phyloP scores from a whole-genome alignment of 495 filamentous ascomycete genomes.

The Geopyxis carbonaria region DNA sequence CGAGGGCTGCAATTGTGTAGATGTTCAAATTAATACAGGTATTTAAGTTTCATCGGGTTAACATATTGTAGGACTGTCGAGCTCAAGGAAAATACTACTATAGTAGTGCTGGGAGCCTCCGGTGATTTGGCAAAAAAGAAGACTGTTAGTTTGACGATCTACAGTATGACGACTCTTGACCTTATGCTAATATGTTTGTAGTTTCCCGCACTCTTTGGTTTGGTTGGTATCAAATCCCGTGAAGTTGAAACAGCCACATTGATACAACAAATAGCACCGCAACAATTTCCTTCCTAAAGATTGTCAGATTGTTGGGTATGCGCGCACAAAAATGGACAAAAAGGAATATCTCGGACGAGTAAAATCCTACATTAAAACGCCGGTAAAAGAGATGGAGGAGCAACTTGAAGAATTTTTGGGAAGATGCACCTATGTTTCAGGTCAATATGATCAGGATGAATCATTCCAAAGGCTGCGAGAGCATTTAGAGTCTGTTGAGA shows the following conservation, averaged over 20 bases:
- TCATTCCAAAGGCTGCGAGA: conserved; percentile 76
- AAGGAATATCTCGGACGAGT: conserved; percentile 85
- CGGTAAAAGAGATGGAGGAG: conserved; percentile 92
- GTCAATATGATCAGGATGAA: conserved; percentile 94
- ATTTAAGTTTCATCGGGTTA: too few species aligned
- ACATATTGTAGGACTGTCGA: conserved; percentile 49
- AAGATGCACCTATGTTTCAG: conserved; percentile 81
- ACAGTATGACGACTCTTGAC: not conserved
- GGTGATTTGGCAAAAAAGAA: conserved; percentile 99
- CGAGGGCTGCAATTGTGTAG: too few species aligned
- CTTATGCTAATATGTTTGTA: conserved; percentile 25
- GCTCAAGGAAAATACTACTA: conserved; percentile 95
- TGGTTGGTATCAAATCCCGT: conserved; percentile 45
- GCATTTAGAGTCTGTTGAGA: conserved; percentile 79
- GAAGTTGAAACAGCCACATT: conserved; percentile 20
- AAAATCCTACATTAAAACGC: conserved; percentile 96
- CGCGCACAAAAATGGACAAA: conserved; percentile 97
- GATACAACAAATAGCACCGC: conserved; percentile 47
- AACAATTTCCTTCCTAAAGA: conserved; percentile 98
- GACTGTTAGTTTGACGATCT: conserved; percentile 47
- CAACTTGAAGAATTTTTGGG: conserved; percentile 78
- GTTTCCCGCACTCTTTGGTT: conserved; percentile 97
- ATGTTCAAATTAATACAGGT: too few species aligned
- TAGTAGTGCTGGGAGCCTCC: conserved; percentile 92
- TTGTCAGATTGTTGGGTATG: conserved; percentile 96